phyloP scores from a whole-genome alignment of 1,284 basidiomycete genomes.

The Gyrodon tennesseensis region DNA sequence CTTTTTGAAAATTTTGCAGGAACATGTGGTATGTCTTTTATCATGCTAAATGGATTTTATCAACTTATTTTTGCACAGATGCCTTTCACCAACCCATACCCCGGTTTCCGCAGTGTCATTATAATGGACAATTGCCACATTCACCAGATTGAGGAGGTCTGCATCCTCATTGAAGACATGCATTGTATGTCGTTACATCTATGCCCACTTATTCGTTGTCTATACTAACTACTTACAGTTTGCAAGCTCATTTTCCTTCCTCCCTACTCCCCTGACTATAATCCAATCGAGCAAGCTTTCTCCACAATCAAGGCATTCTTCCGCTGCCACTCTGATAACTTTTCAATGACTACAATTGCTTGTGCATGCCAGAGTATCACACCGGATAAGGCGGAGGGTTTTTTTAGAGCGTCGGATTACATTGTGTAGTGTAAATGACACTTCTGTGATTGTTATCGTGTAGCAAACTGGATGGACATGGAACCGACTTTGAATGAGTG shows the following conservation, averaged over 20 bases:
- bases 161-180: background rate
- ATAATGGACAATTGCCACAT: background rate
- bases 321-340: accelerated
- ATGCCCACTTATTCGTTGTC: background rate
- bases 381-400: constrained; percentile 13
- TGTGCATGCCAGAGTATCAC: constrained; percentile 20
- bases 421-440: background rate
- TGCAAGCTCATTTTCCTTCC: background rate
- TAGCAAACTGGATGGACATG: too few species aligned
- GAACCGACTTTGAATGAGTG: background rate
- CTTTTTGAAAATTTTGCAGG: background rate
- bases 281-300: background rate
- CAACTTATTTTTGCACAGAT: background rate
- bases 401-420: constrained; percentile 18
- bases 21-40: background rate
- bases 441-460: background rate
- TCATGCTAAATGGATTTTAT: background rate
- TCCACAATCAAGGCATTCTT: background rate
- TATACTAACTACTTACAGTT: background rate
- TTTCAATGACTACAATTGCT: background rate
- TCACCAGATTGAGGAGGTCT: background rate
- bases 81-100: background rate
- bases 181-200: background rate
- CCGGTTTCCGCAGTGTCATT: background rate
- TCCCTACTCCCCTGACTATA: background rate